Percentiles rank a stretch among this genome's conserved stretches.
Conservation (phyloP, 768 basidiomycete species). For the Pleurotus pulmonarius region DNA sequence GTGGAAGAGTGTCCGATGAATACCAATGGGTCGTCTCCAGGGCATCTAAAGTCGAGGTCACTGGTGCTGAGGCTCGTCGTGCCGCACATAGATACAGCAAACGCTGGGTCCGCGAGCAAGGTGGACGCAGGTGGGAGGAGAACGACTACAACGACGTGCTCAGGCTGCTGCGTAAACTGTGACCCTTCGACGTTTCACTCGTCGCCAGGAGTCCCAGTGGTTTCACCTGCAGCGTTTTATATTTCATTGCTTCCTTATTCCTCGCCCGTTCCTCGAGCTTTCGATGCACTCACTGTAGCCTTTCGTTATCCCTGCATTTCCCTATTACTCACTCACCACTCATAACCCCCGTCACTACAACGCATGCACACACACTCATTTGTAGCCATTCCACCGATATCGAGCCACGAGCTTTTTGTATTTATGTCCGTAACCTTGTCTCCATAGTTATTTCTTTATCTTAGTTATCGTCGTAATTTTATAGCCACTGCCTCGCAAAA, state of each 20-base stretch:
- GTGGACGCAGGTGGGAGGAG: conserved; percentile 31
- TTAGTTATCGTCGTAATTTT: neutral
- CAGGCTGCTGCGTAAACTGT: conserved; percentile 29
- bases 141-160: conserved; percentile 30
- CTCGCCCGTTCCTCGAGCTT: neutral
- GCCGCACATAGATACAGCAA: conserved; percentile 19
- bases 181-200: conserved; percentile 6
- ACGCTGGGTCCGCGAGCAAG: conserved; percentile 38
- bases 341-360: neutral
- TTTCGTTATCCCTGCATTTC: neutral
- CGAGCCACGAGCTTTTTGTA: neutral
- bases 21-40: conserved; percentile 5
- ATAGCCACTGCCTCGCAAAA: neutral
- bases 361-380: neutral
- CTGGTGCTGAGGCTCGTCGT: neutral
- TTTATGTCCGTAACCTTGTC: neutral
- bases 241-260: neutral
- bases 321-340: too few species aligned
- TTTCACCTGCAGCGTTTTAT: neutral
- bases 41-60: neutral
- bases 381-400: neutral
- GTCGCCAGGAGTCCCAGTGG: neutral
- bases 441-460: neutral
- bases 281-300: neutral
- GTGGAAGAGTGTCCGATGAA: neutral